A percentile compares a stretch with the other conserved stretches of the same genome.
These are phyloP conservation scores for Colletotrichum filicis DNA, from an alignment of 2,329 filamentous ascomycete species.

Conservation along the genomic window DNA sequence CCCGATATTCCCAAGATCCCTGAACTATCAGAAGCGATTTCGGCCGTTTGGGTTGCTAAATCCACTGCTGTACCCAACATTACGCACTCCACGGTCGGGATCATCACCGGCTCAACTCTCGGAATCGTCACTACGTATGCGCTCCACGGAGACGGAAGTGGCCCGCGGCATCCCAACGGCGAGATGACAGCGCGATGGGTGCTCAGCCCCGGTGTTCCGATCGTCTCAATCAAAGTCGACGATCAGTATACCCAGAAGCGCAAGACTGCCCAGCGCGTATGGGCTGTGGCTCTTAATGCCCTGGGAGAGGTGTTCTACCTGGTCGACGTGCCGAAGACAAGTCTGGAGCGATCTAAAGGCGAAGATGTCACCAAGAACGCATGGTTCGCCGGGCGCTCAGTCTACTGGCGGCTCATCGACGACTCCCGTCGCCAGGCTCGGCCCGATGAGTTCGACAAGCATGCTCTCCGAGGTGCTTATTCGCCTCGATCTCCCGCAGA, in stretches of 20 bases:
- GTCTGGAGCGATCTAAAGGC: slow-evolving; percentile 56
- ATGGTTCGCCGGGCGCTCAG: slow-evolving; percentile 83
- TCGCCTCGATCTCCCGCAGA: slow-evolving; percentile 83
- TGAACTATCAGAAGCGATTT: slow-evolving; percentile 76
- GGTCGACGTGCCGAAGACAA: slow-evolving; percentile 72
- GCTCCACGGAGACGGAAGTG: slow-evolving; percentile 69
- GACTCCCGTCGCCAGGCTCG: slow-evolving; percentile 77
- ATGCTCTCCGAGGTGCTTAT: slow-evolving; percentile 77
- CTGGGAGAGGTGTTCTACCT: slow-evolving; percentile 92
- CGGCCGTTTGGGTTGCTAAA: slow-evolving; percentile 91
- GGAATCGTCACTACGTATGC: slow-evolving; percentile 87
- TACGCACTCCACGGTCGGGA: slow-evolving; percentile 83
- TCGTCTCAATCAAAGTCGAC: slow-evolving; percentile 85
- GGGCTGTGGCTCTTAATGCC: slow-evolving; percentile 94
- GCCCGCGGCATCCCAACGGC: slow-evolving; percentile 74
- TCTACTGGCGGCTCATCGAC: slow-evolving; percentile 85
- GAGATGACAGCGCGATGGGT: slow-evolving; percentile 91
- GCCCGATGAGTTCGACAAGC: slow-evolving; percentile 78
- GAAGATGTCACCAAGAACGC: slow-evolving; percentile 73
- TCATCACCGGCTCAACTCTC: slow-evolving; percentile 84
- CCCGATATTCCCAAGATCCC: slow-evolving; percentile 83
- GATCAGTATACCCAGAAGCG: slow-evolving; percentile 82
- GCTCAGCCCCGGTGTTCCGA: slow-evolving; percentile 91
- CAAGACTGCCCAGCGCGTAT: slow-evolving; percentile 77
- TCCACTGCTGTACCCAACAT: slow-evolving; percentile 75